A percentile compares a stretch with the other conserved stretches of the same genome.
phyloP scores from a whole-genome alignment of 345 rosid species.

The Brassica incana region DNA sequence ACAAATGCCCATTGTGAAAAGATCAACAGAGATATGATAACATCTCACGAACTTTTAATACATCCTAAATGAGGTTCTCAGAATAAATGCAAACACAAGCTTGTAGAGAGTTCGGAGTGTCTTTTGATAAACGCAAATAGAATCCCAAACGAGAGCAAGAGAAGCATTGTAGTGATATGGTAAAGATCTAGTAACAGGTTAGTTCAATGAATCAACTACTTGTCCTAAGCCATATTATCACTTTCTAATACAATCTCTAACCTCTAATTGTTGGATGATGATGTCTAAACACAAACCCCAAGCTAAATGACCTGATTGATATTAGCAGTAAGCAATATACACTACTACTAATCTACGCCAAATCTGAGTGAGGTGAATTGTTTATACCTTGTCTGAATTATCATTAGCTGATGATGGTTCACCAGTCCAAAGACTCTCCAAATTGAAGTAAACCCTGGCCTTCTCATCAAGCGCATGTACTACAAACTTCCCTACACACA shows the following conservation, averaged over 20 bases:
- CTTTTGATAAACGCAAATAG: not conserved
- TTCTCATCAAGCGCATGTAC: slow-evolving; percentile 95
- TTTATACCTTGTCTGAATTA: slow-evolving; percentile 47
- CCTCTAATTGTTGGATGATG: not conserved
- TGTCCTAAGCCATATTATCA: not conserved
- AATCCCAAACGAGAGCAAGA: slow-evolving; percentile 14
- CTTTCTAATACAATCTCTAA: slow-evolving; percentile 12
- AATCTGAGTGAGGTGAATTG: not conserved
- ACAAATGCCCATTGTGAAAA: not conserved
- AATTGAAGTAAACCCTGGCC: slow-evolving; percentile 79
- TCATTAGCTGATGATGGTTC: slow-evolving; percentile 38
- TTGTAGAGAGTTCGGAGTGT: not conserved
- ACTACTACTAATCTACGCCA: not conserved
- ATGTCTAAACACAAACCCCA: not conserved
- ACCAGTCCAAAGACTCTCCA: slow-evolving; percentile 67
- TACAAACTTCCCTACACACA: slow-evolving; percentile 67
- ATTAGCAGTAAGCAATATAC: not conserved
- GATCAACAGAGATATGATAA: not conserved
- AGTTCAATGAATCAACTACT: not conserved
- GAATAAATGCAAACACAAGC: not conserved
- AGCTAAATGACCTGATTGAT: not conserved
- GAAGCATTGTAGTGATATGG: not conserved
- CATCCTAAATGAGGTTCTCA: not conserved
- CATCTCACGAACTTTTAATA: not conserved
- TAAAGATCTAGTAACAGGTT: not conserved